Conservation (phyloP, 768 basidiomycete genomes). For the Rhizopogon vesiculosus region DNA sequence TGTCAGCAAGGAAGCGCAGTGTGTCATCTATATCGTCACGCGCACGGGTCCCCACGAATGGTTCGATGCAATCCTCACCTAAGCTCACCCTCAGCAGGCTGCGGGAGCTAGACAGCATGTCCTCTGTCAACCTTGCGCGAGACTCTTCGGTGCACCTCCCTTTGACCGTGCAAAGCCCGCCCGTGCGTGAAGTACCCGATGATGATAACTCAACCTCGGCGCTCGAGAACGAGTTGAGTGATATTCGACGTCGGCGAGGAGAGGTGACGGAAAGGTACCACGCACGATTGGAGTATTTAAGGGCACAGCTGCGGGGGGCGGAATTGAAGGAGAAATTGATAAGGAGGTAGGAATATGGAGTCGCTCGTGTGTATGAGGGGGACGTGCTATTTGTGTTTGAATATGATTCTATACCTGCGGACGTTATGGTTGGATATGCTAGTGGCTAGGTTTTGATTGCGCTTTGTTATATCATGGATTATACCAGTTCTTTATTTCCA, state of each 20-base stretch:
- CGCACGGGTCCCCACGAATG: constrained; percentile 18
- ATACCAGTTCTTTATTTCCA: no score
- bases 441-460: no score
- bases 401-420: not conserved
- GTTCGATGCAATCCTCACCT: constrained; percentile 18
- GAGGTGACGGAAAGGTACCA: constrained; percentile 74
- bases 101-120: constrained; percentile 33
- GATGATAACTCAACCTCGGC: constrained; percentile 33
- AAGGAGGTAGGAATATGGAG: constrained; percentile 40
- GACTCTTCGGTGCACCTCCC: constrained; percentile 20
- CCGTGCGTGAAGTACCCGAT: constrained; percentile 10
- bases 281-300: constrained; percentile 71
- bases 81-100: constrained; percentile 24
- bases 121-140: constrained; percentile 51
- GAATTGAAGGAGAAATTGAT: constrained; percentile 79
- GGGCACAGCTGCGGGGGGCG: constrained; percentile 79
- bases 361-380: not conserved
- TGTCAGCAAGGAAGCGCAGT: constrained; percentile 52
- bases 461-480: no score
- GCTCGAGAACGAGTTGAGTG: constrained; percentile 58
- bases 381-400: not conserved
- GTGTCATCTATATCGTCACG: constrained; percentile 57
- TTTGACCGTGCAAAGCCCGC: constrained; percentile 43
- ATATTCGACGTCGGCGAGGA: constrained; percentile 62
- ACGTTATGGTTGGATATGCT: no score